These are phyloP conservation scores for Rosa hybrid DNA, from an alignment of 331 rosid genomes.

Conservation along the genomic window DNA sequence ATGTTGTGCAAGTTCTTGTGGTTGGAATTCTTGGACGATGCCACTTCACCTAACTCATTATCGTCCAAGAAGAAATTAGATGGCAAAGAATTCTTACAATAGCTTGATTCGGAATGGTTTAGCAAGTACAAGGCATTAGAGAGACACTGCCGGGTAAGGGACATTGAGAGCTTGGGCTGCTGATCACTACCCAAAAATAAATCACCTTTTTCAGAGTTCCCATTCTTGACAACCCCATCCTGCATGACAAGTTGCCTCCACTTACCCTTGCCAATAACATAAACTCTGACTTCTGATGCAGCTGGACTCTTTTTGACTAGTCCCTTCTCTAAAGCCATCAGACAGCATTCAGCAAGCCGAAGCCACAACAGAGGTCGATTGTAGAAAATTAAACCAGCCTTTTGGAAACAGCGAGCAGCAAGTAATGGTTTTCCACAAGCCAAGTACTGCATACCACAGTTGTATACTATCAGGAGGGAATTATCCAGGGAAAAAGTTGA, in stretches of 20 bases:
- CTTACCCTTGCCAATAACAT: conserved; percentile 81
- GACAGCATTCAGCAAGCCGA: conserved; percentile 93
- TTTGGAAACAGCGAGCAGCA: conserved; percentile 91
- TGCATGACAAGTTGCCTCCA: conserved; percentile 92
- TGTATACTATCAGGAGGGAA: conserved; percentile 71
- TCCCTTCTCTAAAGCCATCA: conserved; percentile 90
- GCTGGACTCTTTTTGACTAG: conserved; percentile 41
- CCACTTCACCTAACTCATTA: conserved; percentile 57
- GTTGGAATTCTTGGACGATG: conserved; percentile 51
- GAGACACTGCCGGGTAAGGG: conserved; percentile 84
- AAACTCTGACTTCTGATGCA: conserved; percentile 63
- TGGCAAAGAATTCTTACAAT: conserved; percentile 54
- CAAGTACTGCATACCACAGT: conserved; percentile 90
- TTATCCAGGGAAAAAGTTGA: conserved; percentile 76
- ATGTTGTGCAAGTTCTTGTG: conserved; percentile 51
- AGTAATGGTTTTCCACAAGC: conserved; percentile 84
- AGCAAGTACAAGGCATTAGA: conserved; percentile 69
- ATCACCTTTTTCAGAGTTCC: conserved; percentile 43
- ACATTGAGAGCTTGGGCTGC: conserved; percentile 67
- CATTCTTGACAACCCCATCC: conserved; percentile 57
- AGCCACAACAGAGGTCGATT: conserved; percentile 94
- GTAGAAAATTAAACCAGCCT: conserved; percentile 81
- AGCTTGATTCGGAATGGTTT: conserved; percentile 42
- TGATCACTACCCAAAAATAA: conserved; percentile 49
- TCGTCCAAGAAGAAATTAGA: conserved; percentile 65